Percentiles rank a stretch among this genome's conserved stretches.
Conservation (phyloP, 768 basidiomycete species). For the Infundibulicybe gibba region DNA sequence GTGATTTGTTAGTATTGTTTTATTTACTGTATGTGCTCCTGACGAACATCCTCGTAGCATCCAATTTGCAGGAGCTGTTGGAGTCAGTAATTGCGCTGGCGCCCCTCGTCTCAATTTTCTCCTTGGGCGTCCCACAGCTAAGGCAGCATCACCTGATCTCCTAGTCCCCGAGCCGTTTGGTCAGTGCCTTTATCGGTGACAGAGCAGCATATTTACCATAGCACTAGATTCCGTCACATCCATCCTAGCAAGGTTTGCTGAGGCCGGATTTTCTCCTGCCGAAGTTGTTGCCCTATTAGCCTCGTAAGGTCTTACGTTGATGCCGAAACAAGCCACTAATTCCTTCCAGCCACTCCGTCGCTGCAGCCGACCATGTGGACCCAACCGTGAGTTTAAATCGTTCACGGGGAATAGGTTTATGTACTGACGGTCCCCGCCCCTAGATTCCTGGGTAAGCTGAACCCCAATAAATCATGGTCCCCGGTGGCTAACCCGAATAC, state of each 20-base stretch:
- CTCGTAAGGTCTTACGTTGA: constrained; percentile 13
- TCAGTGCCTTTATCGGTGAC: background rate
- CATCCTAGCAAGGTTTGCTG: constrained; percentile 28
- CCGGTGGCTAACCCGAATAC: constrained; percentile 14
- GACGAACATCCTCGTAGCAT: constrained; percentile 23
- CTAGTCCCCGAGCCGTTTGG: constrained; percentile 26
- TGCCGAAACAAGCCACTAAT: background rate
- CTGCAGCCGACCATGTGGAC: constrained; percentile 29
- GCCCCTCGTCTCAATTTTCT: constrained; percentile 39
- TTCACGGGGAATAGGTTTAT: no score
- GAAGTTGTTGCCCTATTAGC: constrained; percentile 36
- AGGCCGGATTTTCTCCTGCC: constrained; percentile 29
- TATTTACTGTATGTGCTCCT: background rate
- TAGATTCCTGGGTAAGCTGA: no score
- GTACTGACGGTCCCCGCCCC: no score
- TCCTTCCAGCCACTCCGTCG: constrained; percentile 17
- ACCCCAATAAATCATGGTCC: background rate
- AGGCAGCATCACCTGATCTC: constrained; percentile 23
- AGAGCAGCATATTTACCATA: background rate
- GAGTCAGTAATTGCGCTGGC: constrained; percentile 37
- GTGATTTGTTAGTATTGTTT: background rate
- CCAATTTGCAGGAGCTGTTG: constrained; percentile 44
- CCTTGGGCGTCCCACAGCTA: constrained; percentile 30
- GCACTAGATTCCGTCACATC: constrained; percentile 20
- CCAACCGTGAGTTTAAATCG: background rate